A percentile compares a stretch with the other conserved stretches of the same genome.
phyloP scores from a whole-genome alignment of 306 rosid species.

The Crotalaria pallida region DNA sequence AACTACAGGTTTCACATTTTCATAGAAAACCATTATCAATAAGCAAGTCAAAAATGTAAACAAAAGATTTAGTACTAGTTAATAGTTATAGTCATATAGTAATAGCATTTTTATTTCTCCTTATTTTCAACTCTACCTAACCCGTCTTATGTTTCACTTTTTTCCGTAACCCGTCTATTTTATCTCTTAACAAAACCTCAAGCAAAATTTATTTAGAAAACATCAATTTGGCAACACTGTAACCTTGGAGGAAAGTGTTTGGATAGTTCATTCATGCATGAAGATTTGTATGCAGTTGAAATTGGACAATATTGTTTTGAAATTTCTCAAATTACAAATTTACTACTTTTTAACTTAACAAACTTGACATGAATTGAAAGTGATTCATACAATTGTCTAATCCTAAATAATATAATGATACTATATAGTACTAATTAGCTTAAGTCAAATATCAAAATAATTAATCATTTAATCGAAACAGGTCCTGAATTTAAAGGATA shows the following conservation, averaged over 20 bases:
- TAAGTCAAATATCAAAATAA: neutral
- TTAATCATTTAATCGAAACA: neutral
- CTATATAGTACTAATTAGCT: neutral
- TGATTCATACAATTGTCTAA: neutral
- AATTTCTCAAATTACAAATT: neutral
- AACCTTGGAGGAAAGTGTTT: neutral
- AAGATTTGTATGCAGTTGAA: neutral
- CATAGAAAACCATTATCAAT: neutral
- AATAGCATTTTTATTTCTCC: neutral
- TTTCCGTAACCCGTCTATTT: neutral
- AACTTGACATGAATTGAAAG: neutral
- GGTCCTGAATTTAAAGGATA: neutral
- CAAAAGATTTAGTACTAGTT: neutral
- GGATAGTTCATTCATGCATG: neutral
- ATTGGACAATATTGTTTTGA: neutral
- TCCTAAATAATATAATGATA: neutral
- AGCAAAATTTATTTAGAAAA: neutral
- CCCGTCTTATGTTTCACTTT: neutral
- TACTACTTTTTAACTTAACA: neutral
- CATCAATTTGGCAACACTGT: neutral
- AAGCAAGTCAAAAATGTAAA: neutral
- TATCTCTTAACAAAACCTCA: neutral
- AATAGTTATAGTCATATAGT: neutral
- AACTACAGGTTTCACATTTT: slow-evolving; percentile 35
- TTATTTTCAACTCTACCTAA: neutral